These are phyloP conservation scores for Avena eriantha DNA, from an alignment of 176 grass and related monocot genomes.

Conservation along the genomic window DNA sequence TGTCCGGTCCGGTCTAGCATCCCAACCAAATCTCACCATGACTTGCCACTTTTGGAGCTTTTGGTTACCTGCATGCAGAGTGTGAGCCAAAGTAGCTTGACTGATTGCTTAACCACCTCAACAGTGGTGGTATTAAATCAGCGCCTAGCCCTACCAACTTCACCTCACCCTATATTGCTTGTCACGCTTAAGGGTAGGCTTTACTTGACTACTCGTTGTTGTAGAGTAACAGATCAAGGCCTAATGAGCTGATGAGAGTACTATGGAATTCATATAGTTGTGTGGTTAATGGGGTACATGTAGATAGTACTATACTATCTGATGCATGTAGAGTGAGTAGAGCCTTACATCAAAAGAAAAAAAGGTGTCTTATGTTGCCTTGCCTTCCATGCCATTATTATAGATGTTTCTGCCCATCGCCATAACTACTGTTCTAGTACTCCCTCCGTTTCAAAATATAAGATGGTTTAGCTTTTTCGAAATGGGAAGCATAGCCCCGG, in stretches of 20 bases:
- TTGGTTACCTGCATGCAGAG: slow-evolving; percentile 33
- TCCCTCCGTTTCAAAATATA: not conserved
- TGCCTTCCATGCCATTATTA: slow-evolving; percentile 38
- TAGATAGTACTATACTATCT: slow-evolving; percentile 30
- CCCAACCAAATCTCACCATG: slow-evolving; percentile 33
- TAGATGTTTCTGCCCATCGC: slow-evolving; percentile 26
- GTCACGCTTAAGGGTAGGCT: not conserved
- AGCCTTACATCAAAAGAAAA: slow-evolving; percentile 1
- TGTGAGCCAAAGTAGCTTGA: slow-evolving; percentile 28
- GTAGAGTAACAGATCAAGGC: slow-evolving; percentile 1
- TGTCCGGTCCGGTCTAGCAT: slow-evolving; percentile 35
- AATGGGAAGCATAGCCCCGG: too few species aligned
- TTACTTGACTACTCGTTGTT: slow-evolving; percentile 9
- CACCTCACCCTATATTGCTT: slow-evolving; percentile 30
- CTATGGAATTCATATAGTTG: not conserved
- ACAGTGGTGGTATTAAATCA: slow-evolving; percentile 27
- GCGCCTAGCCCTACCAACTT: slow-evolving; percentile 42
- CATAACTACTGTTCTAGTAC: slow-evolving; percentile 31
- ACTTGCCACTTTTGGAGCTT: slow-evolving; percentile 29
- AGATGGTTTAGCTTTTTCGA: too few species aligned
- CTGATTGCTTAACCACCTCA: slow-evolving; percentile 37
- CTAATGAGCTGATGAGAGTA: slow-evolving; percentile 29
- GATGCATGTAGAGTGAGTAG: not conserved
- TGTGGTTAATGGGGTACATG: not conserved
- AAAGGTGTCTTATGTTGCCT: not conserved